Evolutionary conservation across 2,329 filamentous ascomycete genomes (phyloP), one percentile per base, ranked within the genome.

Genomic region (Fusarium keratoplasticum): DNA sequence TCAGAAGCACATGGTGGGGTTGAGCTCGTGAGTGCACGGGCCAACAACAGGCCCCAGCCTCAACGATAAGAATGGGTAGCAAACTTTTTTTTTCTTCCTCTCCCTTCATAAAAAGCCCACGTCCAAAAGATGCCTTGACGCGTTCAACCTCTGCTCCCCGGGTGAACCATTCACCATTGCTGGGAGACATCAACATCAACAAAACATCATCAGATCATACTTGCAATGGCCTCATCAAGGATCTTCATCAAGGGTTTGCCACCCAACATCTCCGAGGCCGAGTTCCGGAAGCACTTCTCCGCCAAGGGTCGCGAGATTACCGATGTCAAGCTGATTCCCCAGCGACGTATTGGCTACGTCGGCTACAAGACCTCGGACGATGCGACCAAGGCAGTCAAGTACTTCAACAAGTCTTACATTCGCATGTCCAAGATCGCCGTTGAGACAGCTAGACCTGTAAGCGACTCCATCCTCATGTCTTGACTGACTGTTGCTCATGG

Each of bases 401-500:
- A 98, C 86, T 98, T 98, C 88, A 95, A 99, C 87, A 94, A 91
- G 82, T 93, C 95, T 73, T 99, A 95, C 84, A 95, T 99, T 79
- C 94, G 95, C 78, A 96, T 98, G 94, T 98, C 95, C 67, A 97
- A 93, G 86, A 95, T 99, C 79, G 89, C 89, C 33, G 96, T 98
- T 71, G 95, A 98, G 85, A 86, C 96, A 80, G 96, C 96, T 66
- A 92, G 90, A 82, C 93, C 96, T 69, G 93, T 97, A 81, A 80
- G 87, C 81, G 44, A 58, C 50, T 64, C 55, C 59, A 61, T 40
- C 36, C 59, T 44, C 47, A 61, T 75, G 62, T 74, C 76, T 75
- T 52, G 68, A 71, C 64, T 61, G 66, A 66, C 42, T 47, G 64
- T 67, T 79, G 64, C 81, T 84, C 68, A 84, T 78, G 83, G 82